Conservation (phyloP, 2,329 filamentous ascomycete genomes). For the Botrytis deweyae region DNA sequence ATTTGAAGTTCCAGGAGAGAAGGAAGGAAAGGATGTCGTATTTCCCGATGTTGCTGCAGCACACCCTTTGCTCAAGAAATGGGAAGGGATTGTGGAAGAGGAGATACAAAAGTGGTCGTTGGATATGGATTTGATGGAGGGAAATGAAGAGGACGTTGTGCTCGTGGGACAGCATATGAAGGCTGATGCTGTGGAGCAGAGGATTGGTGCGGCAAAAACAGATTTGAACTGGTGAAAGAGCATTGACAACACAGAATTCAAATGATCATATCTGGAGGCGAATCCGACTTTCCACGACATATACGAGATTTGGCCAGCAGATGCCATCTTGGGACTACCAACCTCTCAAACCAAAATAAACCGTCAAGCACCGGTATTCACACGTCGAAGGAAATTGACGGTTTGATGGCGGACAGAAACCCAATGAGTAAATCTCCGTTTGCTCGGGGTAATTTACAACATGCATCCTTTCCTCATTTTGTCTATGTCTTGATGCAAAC, state of each 20-base stretch:
- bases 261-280: not conserved
- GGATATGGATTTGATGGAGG: conserved; percentile 37
- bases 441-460: not conserved
- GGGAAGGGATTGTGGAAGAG: conserved; percentile 49
- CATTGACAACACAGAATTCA: not conserved
- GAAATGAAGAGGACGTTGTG: conserved; percentile 21
- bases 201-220: conserved; percentile 31
- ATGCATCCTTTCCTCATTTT: not conserved
- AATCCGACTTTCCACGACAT: conserved; percentile 12
- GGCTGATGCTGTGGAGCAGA: conserved; percentile 22
- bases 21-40: conserved; percentile 46
- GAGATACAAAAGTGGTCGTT: conserved; percentile 46
- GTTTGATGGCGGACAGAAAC: not conserved
- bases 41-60: conserved; percentile 63
- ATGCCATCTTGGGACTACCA: not conserved
- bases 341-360: not conserved
- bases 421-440: not conserved
- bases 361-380: not conserved
- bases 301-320: conserved; percentile 18
- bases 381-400: too few species aligned
- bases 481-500: not conserved
- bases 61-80: conserved; percentile 66
- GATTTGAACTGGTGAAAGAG: conserved; percentile 15
- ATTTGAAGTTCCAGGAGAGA: conserved; percentile 53
- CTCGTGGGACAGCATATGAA: not conserved